These are phyloP conservation scores for Flaveria trinervia DNA, from an alignment of 129 eudicot genomes.

Conservation along the genomic window DNA sequence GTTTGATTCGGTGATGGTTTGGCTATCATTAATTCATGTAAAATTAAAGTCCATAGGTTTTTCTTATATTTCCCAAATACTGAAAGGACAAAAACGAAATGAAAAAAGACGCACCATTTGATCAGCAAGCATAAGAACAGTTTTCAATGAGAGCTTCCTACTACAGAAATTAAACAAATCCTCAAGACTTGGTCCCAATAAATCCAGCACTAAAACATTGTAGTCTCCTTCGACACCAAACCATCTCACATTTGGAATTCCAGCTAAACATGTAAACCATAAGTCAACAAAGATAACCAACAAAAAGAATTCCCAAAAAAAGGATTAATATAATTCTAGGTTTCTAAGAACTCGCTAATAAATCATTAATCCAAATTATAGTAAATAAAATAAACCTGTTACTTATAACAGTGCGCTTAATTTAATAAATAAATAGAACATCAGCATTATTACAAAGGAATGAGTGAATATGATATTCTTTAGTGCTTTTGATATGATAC, in stretches of 20 bases:
- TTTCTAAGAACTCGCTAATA: too few species aligned
- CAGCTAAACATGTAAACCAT: conserved; percentile 53
- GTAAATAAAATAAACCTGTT: background rate
- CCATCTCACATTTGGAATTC: conserved; percentile 83
- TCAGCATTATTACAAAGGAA: background rate
- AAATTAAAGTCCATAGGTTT: background rate
- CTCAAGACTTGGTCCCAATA: conserved; percentile 92
- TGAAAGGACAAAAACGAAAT: background rate
- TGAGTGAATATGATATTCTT: too few species aligned
- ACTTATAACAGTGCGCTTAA: background rate
- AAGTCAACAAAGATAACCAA: conserved; percentile 25
- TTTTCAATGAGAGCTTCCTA: conserved; percentile 79
- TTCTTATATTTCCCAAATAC: background rate
- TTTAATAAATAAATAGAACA: background rate
- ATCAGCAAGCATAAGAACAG: conserved; percentile 98
- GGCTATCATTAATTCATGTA: background rate
- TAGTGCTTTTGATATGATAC: too few species aligned
- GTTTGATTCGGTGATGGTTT: too few species aligned
- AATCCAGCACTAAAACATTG: conserved; percentile 89
- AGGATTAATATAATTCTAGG: background rate
- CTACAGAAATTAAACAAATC: conserved; percentile 89
- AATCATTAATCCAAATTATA: background rate
- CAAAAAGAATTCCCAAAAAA: background rate
- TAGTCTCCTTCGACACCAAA: conserved; percentile 96
- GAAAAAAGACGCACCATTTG: conserved; percentile 63